Conservation (phyloP, 306 rosid species). For the Macrotyloma uniflorum region DNA sequence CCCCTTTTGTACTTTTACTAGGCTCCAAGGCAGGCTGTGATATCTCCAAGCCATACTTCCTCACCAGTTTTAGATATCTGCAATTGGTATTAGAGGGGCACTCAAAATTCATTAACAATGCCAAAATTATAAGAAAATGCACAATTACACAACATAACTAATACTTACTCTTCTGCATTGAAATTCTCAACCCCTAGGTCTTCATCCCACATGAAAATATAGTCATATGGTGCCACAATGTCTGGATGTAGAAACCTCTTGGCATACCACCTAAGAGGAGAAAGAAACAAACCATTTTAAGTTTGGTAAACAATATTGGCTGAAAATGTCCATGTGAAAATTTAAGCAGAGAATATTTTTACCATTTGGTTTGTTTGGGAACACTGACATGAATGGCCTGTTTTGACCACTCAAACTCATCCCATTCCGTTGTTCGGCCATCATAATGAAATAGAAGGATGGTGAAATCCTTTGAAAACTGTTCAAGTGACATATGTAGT, state of each 20-base stretch:
- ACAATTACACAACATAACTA: neutral
- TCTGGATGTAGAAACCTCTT: constrained; percentile 94
- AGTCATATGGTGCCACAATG: constrained; percentile 86
- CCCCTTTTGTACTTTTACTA: constrained; percentile 53
- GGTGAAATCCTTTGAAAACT: constrained; percentile 91
- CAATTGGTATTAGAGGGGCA: constrained; percentile 26
- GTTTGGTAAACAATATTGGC: neutral
- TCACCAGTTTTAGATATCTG: constrained; percentile 77
- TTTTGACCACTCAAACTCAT: constrained; percentile 93
- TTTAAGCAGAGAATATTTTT: constrained; percentile 25
- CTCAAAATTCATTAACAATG: constrained; percentile 4
- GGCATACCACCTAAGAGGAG: constrained; percentile 81
- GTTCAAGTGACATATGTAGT: constrained; percentile 42
- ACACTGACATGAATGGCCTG: constrained; percentile 88
- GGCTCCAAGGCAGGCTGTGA: constrained; percentile 93
- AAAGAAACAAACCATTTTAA: neutral
- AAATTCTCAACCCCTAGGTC: constrained; percentile 90
- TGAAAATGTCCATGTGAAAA: neutral
- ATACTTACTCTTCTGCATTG: constrained; percentile 81
- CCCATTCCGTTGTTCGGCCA: constrained; percentile 96
- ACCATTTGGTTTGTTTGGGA: constrained; percentile 96
- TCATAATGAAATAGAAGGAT: constrained; percentile 95
- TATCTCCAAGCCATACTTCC: constrained; percentile 94
- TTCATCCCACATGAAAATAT: constrained; percentile 95
- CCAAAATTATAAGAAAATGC: constrained; percentile 4